phyloP scores from a whole-genome alignment of 1,139 yeast species.

The Diutina sp. region DNA sequence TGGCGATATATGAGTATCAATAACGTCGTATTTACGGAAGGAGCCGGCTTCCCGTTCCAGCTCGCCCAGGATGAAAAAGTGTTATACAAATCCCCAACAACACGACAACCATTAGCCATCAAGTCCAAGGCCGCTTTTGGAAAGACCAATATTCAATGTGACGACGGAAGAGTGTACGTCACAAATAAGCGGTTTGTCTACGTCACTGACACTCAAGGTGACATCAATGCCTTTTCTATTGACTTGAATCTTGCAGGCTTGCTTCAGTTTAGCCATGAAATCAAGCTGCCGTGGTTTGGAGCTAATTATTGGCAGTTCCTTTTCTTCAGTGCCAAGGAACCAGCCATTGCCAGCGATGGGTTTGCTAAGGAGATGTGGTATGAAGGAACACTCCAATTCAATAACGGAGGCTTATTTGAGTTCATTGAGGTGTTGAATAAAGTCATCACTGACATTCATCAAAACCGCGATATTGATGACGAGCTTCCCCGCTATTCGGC shows the following conservation, averaged over 20 bases:
- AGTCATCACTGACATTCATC: slow-evolving; percentile 18
- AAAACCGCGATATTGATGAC: slow-evolving; percentile 28
- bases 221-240: slow-evolving; percentile 22
- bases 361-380: slow-evolving; percentile 27
- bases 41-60: neutral
- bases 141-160: neutral
- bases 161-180: slow-evolving; percentile 21
- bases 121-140: neutral
- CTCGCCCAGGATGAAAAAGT: neutral
- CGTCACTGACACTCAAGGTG: slow-evolving; percentile 25
- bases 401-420: slow-evolving; percentile 35
- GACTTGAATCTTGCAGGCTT: slow-evolving; percentile 12
- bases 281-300: slow-evolving; percentile 44
- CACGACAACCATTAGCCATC: neutral
- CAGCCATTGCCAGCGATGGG: slow-evolving; percentile 27
- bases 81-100: neutral
- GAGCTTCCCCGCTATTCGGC: slow-evolving; percentile 27
- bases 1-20: neutral
- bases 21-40: neutral
- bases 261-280: slow-evolving; percentile 18
- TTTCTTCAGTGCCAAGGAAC: slow-evolving; percentile 19
- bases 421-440: slow-evolving; percentile 18
- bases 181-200: slow-evolving; percentile 24
- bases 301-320: slow-evolving; percentile 36
- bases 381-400: slow-evolving; percentile 25